Evolutionary conservation across 2,329 filamentous ascomycete genomes (phyloP).

Genomic region (Drechslerella coelobrocha): DNA sequence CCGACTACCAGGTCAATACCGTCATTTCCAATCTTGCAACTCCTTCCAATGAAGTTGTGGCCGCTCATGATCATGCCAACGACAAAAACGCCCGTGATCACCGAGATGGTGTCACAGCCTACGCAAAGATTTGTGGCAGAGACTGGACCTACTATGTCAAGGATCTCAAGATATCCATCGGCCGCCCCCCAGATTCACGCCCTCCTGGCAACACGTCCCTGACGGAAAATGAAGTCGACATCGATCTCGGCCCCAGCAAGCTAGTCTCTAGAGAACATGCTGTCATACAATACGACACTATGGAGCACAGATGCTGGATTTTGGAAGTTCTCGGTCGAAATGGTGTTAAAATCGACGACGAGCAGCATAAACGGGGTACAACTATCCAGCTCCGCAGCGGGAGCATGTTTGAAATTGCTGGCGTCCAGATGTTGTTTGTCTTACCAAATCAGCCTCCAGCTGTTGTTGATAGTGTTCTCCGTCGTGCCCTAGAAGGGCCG

Average conservation of each 20-base stretch:
- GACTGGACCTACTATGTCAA: conserved; percentile 87
- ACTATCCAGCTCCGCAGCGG: conserved; percentile 72
- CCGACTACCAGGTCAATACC: conserved; percentile 53
- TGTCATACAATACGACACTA: conserved; percentile 73
- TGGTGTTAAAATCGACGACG: conserved; percentile 82
- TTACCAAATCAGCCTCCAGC: conserved; percentile 70
- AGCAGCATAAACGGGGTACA: conserved; percentile 69
- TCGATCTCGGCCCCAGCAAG: conserved; percentile 86
- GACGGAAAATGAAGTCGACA: conserved; percentile 67
- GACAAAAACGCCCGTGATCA: conserved; percentile 67
- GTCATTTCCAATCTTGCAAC: conserved; percentile 54
- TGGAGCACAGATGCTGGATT: conserved; percentile 72
- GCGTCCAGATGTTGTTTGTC: conserved; percentile 98
- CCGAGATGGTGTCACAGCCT: conserved; percentile 72
- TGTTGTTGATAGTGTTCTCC: conserved; percentile 53
- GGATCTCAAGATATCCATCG: conserved; percentile 76
- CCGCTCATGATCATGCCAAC: conserved; percentile 70
- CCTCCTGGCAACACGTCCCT: conserved; percentile 47
- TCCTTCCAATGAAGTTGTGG: conserved; percentile 62
- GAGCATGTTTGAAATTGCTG: conserved; percentile 87
- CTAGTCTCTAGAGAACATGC: conserved; percentile 80
- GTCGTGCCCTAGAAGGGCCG: conserved; percentile 49
- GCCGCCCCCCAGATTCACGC: conserved; percentile 68
- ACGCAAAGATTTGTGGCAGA: conserved; percentile 79
- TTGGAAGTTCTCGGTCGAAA: conserved; percentile 90